phyloP scores from a whole-genome alignment of 2,329 filamentous ascomycete species.

The Ophiostoma sp. region DNA sequence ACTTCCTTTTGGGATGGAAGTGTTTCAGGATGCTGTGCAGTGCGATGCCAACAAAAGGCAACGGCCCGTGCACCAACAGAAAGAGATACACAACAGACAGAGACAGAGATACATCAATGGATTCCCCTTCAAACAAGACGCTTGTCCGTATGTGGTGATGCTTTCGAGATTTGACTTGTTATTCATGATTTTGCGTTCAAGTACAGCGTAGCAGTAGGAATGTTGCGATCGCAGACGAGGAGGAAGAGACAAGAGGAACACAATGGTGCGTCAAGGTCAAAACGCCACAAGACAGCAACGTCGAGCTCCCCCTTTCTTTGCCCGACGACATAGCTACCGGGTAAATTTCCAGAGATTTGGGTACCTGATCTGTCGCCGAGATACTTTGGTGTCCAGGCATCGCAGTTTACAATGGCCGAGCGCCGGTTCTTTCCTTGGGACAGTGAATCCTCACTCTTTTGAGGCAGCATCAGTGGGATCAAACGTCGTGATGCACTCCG shows the following conservation, averaged over 20 bases:
- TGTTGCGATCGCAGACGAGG: neutral
- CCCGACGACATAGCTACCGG: too few species aligned
- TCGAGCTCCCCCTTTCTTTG: neutral
- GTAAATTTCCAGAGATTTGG: neutral
- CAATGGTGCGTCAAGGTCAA: neutral
- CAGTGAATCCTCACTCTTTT: neutral
- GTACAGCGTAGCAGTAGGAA: neutral
- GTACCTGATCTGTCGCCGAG: neutral
- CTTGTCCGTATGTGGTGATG: neutral
- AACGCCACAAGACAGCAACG: neutral
- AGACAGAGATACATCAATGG: neutral
- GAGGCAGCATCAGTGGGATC: neutral
- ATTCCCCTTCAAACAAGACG: conserved; percentile 9
- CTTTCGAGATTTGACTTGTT: neutral
- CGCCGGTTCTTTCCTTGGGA: neutral
- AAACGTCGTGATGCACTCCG: too few species aligned
- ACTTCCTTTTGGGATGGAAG: too few species aligned
- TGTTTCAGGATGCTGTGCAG: neutral
- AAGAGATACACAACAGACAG: neutral
- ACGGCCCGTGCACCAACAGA: neutral
- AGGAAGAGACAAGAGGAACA: neutral
- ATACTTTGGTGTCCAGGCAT: too few species aligned
- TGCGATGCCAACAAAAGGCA: neutral
- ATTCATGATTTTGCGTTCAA: neutral
- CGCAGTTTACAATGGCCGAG: neutral